Evolutionary conservation across 208 protist genomes (phyloP).

Genomic region (Leishmania braziliensis): DNA sequence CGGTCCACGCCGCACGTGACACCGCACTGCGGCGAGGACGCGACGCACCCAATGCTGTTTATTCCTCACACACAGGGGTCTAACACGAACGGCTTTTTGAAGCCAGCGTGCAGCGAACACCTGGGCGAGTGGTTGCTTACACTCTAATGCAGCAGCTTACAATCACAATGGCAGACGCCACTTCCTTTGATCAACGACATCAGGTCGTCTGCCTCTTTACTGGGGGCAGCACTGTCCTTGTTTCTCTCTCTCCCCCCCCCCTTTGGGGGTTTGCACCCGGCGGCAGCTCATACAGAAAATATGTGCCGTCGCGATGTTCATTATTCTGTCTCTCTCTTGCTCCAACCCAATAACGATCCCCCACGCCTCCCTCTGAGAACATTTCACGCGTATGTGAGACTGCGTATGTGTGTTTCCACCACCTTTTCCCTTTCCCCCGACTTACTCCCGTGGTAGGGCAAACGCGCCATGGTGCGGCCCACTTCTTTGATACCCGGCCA

Average conservation of each 20-base stretch:
- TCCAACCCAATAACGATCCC: not conserved
- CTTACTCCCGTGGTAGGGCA: not conserved
- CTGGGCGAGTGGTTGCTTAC: constrained; percentile 16
- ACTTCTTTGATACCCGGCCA: not conserved
- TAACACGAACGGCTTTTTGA: constrained; percentile 36
- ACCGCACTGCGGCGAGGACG: constrained; percentile 13
- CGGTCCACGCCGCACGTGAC: not conserved
- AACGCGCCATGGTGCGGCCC: not conserved
- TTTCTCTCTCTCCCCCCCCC: no score
- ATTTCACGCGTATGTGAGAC: not conserved
- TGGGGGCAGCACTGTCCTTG: not conserved
- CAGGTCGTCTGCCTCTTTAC: not conserved
- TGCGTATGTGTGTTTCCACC: not conserved
- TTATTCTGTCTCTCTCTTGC: constrained; percentile 4
- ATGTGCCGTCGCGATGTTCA: not conserved
- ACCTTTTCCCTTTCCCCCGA: not conserved
- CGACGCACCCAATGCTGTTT: constrained; percentile 59
- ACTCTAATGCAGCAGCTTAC: not conserved
- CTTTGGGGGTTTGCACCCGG: not conserved
- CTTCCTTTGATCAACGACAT: not conserved
- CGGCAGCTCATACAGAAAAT: not conserved
- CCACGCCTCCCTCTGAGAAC: not conserved
- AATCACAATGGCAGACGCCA: not conserved
- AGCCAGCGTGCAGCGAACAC: constrained; percentile 8
- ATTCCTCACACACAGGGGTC: constrained; percentile 38